phyloP scores from a whole-genome alignment of 768 basidiomycete genomes.

The Clitopilus hobsonii region DNA sequence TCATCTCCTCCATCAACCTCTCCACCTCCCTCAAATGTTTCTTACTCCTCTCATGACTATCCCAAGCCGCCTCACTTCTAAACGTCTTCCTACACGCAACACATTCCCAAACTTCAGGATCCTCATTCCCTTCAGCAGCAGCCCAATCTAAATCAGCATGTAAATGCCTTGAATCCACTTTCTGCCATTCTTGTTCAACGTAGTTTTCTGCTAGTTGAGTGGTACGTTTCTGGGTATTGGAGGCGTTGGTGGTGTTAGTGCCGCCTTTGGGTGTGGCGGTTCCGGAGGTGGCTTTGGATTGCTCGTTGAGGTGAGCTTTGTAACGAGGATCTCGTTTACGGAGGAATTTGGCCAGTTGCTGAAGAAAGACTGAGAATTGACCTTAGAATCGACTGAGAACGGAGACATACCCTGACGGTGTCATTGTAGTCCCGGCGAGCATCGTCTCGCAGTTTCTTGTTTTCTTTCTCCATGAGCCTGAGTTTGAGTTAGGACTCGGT shows the following conservation, averaged over 20 bases:
- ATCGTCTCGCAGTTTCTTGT: conserved; percentile 87
- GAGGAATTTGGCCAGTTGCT: conserved; percentile 74
- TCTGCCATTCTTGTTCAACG: conserved; percentile 91
- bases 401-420: conserved; percentile 66
- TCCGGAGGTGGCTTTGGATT: conserved; percentile 27
- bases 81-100: conserved; percentile 92
- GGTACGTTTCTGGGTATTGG: conserved; percentile 19
- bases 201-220: conserved; percentile 38
- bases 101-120: conserved; percentile 87
- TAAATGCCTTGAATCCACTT: conserved; percentile 35
- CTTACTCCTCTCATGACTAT: conserved; percentile 93
- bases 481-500: neutral
- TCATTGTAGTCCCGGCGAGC: conserved; percentile 91
- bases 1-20: conserved; percentile 71
- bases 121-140: conserved; percentile 55
- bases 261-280: conserved; percentile 26
- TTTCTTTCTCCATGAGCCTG: conserved; percentile 93
- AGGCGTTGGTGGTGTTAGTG: conserved; percentile 25
- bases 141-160: conserved; percentile 74
- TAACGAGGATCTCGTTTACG: conserved; percentile 90
- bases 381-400: neutral
- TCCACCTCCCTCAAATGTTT: conserved; percentile 91
- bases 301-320: conserved; percentile 57
- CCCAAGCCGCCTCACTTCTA: conserved; percentile 89
- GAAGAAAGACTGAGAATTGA: conserved; percentile 2